Evolutionary conservation across 192 early-diverging fungal genomes (phyloP), one percentile per base, ranked within the genome.

Genomic region (Gorgonomyces haynaldii): DNA sequence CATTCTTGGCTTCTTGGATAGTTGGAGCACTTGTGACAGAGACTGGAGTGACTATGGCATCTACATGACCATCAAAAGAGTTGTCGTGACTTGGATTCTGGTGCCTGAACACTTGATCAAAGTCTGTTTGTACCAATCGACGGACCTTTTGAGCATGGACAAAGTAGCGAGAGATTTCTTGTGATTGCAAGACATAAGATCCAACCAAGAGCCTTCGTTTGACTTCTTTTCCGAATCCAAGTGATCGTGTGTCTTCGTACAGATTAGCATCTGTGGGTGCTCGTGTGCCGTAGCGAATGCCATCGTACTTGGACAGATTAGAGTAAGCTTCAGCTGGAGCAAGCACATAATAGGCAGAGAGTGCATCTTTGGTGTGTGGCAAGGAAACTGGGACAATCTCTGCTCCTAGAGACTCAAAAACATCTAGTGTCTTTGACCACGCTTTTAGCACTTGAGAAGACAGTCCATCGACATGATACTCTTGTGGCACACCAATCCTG

Each of bases 311-410:
- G 36, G 89, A 80, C 36, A 96, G 57, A 54, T 96, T 96, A 15
- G 88, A 91, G 3, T 80, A 82, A 0, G 92, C 89, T 61, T 96
- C 92, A 3, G 92, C 90, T 19, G 82, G 70, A 3, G 84, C 90
- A 34, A 96, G 55, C 0, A 85, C 81, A 52, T 94, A 88, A 60
- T 96, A 96, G 2, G 84, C 76, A 5, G 87, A 74, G 17, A 96
- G 72, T 2, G 89, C 77, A 36, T 72, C 52, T 16, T 65, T 57
- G 0, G 79, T 88, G 52, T 77, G 68, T 2, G 84, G 83, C 24
- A 91, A 59, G 0, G 82, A 78, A 0, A 93, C 78, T 0, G 75
- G 64, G 0, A 82, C 65, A 7, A 91, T 69, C 0, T 64, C 67
- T 8, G 85, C 87, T 0, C 88, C 88, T 6, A 61, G 58, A 2